Base-by-base conservation (phyloP, 768 basidiomycete genomes). In the Lactifluus volemus region DNA sequence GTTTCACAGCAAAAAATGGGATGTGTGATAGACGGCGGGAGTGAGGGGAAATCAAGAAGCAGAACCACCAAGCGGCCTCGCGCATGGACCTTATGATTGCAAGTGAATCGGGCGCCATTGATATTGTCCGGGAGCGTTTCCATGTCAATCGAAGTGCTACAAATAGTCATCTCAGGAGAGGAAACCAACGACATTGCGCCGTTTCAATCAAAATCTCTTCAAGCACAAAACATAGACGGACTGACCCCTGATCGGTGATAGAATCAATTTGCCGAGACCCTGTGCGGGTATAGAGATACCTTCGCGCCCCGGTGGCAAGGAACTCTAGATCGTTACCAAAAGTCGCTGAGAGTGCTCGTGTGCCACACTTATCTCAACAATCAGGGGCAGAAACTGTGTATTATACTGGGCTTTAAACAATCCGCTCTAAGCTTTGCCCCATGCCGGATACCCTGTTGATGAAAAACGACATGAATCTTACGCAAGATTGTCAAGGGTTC, bases 171-270 rank as follows among this genome's bases (percentile, higher is more conserved):
- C 32, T 47, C 55, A 39, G 21, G 54, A 45, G 44, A 56, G 41
- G 60, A 25, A 51, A 61, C 60, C 55, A 57, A 47, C 44, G 47
- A 53, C 45, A 57, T 47, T 57, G 60, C 55, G 38, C 60, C 50
- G 47, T 36, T 34, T 19, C 14, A 41, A 14, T 34, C 25, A 25
- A 25, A 25, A 25, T 25, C 25, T 25, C 44, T 5, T 51, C 44
- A 38, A 52, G 25, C n/a, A 41, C 5, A 15, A 61, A 44, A 57
- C 47, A 47, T 30, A 38, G 38, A 7, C 17, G 32, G 19, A 36
- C 14, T 11, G 34, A 21, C 49, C 36, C 21, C 42, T 36, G 29
- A 42, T 61, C 34, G 44, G 49, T 47, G 49, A 61, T 36, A 60
- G 53, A 50, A 55, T 21, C 8, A 29, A 30, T 32, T 14, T 32